Conservation (phyloP, 1,139 yeast genomes). For the Pichia sp. region DNA sequence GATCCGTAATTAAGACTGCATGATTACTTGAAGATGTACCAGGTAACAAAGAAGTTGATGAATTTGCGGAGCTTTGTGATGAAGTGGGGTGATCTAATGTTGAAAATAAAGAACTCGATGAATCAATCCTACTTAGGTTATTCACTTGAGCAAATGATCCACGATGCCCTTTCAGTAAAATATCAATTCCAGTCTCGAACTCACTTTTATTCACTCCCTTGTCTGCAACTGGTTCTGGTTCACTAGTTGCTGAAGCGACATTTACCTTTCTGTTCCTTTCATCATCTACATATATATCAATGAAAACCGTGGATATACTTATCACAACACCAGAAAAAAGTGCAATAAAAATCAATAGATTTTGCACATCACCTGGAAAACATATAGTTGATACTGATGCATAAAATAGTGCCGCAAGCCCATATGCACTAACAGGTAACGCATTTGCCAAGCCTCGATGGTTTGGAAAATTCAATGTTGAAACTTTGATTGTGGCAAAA, state of each 20-base stretch:
- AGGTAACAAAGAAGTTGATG: conserved; percentile 2
- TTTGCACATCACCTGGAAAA: conserved; percentile 38
- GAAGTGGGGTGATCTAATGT: conserved; percentile 13
- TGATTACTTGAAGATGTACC: conserved; percentile 3
- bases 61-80: conserved; percentile 5
- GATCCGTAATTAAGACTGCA: conserved; percentile 1
- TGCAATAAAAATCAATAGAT: conserved; percentile 27
- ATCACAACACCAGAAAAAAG: conserved; percentile 27
- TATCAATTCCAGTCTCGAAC: too few relatives aligned
- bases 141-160: conserved; percentile 30
- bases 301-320: conserved; percentile 25
- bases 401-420: conserved; percentile 35
- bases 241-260: conserved; percentile 3
- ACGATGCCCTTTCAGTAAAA: conserved; percentile 28
- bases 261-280: too few relatives aligned
- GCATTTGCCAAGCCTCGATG: conserved; percentile 65
- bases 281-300: conserved; percentile 23
- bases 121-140: conserved; percentile 18
- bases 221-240: too few relatives aligned
- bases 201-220: too few relatives aligned
- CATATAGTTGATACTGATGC: conserved; percentile 37
- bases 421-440: conserved; percentile 50
- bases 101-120: conserved; percentile 26
- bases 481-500: conserved; percentile 60
- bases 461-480: conserved; percentile 62